phyloP scores from a whole-genome alignment of 768 basidiomycete species.

The Termitomyces sp. region DNA sequence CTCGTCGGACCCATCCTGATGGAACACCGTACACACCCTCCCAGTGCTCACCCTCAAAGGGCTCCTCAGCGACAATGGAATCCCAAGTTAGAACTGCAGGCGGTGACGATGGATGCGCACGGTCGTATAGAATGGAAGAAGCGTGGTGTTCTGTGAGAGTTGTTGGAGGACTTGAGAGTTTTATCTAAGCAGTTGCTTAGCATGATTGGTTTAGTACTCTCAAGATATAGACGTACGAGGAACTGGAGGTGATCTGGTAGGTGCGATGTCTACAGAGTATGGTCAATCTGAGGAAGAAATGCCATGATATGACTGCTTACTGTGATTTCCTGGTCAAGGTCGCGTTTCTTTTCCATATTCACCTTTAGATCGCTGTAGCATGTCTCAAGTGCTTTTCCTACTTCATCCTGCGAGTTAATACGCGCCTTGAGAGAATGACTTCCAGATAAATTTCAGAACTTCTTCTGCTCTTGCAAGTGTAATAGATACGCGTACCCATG shows the following conservation, averaged over 20 bases:
- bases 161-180: slow-evolving; percentile 54
- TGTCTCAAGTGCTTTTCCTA: slow-evolving; percentile 60
- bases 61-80: slow-evolving; percentile 78
- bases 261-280: slow-evolving; percentile 43
- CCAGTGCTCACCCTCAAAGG: slow-evolving; percentile 87
- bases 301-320: slow-evolving; percentile 30
- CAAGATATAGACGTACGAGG: slow-evolving; percentile 44
- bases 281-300: background rate
- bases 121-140: slow-evolving; percentile 47
- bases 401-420: slow-evolving; percentile 59
- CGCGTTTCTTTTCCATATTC: slow-evolving; percentile 46
- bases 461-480: background rate
- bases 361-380: slow-evolving; percentile 51
- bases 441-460: background rate
- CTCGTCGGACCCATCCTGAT: slow-evolving; percentile 35
- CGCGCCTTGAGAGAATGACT: slow-evolving; percentile 69
- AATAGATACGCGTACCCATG: slow-evolving; percentile 45
- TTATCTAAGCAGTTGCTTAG: slow-evolving; percentile 37
- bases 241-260: slow-evolving; percentile 75
- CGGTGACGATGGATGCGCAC: slow-evolving; percentile 42
- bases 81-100: slow-evolving; percentile 63
- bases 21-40: slow-evolving; percentile 63
- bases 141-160: slow-evolving; percentile 50
- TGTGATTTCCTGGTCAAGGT: slow-evolving; percentile 68
- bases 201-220: background rate